Evolutionary conservation across 2,329 filamentous ascomycete species (phyloP).

Genomic region (Akanthomyces muscarius): DNA sequence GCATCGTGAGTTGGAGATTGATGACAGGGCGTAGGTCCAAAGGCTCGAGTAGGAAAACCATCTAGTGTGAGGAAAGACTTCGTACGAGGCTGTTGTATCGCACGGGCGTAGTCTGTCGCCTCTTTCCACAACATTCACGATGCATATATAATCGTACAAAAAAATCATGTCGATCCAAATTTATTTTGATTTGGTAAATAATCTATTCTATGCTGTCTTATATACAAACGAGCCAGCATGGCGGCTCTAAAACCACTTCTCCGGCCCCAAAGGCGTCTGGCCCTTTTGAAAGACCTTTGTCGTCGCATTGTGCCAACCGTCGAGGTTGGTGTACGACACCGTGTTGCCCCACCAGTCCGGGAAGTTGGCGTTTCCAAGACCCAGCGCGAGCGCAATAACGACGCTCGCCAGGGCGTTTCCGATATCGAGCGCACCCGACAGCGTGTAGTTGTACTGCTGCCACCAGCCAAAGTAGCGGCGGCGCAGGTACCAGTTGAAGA

Average conservation of each 20-base stretch:
- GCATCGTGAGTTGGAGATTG: too few species aligned
- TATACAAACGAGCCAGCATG: too few species aligned
- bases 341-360: conserved; percentile 49
- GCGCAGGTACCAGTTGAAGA: conserved; percentile 53
- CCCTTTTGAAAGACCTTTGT: conserved; percentile 27
- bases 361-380: conserved; percentile 39
- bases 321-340: conserved; percentile 31
- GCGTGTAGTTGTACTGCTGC: conserved; percentile 53
- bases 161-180: too few species aligned
- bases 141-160: too few species aligned
- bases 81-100: too few species aligned
- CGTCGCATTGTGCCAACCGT: conserved; percentile 24
- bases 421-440: conserved; percentile 51
- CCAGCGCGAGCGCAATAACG: conserved; percentile 43
- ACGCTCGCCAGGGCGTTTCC: conserved; percentile 51
- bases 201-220: too few species aligned
- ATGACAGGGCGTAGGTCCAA: too few species aligned
- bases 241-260: conserved; percentile 21
- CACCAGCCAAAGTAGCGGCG: conserved; percentile 52
- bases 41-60: too few species aligned
- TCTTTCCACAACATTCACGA: too few species aligned
- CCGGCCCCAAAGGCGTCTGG: conserved; percentile 27
- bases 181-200: too few species aligned
- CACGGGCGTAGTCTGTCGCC: too few species aligned
- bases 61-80: too few species aligned